A percentile compares a stretch with the other conserved stretches of the same genome.
Evolutionary conservation across 331 rosid genomes (phyloP).

Genomic region (Saraca asoca): DNA sequence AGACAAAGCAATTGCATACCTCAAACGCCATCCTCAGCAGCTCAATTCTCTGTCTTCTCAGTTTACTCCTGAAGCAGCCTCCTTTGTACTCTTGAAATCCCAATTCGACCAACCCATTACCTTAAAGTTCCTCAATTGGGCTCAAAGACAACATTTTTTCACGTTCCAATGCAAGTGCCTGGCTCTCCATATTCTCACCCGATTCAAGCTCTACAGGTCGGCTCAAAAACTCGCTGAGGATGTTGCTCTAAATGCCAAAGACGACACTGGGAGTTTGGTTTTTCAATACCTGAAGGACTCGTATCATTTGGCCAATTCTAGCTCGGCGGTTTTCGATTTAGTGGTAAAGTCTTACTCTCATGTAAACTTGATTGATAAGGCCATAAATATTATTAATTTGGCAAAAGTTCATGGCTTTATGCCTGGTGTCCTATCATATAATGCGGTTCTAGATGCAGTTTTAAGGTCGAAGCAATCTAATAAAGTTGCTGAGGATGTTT

Average conservation of each 20-base stretch:
- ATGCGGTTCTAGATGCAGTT: constrained; percentile 60
- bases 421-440: constrained; percentile 68
- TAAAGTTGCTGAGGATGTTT: constrained; percentile 46
- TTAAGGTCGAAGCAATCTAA: constrained; percentile 42
- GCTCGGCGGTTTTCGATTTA: constrained; percentile 76
- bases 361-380: constrained; percentile 48
- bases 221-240: constrained; percentile 78
- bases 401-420: constrained; percentile 65
- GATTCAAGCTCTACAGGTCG: constrained; percentile 66
- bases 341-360: constrained; percentile 72
- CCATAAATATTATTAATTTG: constrained; percentile 50
- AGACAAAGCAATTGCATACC: constrained; percentile 61
- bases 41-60: constrained; percentile 54
- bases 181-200: constrained; percentile 77
- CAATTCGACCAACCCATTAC: constrained; percentile 54
- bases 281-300: constrained; percentile 62
- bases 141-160: constrained; percentile 54
- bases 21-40: constrained; percentile 67
- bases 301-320: constrained; percentile 51
- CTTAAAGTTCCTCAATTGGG: constrained; percentile 72
- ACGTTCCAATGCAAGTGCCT: constrained; percentile 64
- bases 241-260: constrained; percentile 41
- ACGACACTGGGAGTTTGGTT: constrained; percentile 48
- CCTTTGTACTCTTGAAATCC: constrained; percentile 67
- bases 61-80: constrained; percentile 79